These are phyloP conservation scores for Diplotaxis tenuifolia DNA, from an alignment of 345 rosid genomes.

Conservation along the genomic window DNA sequence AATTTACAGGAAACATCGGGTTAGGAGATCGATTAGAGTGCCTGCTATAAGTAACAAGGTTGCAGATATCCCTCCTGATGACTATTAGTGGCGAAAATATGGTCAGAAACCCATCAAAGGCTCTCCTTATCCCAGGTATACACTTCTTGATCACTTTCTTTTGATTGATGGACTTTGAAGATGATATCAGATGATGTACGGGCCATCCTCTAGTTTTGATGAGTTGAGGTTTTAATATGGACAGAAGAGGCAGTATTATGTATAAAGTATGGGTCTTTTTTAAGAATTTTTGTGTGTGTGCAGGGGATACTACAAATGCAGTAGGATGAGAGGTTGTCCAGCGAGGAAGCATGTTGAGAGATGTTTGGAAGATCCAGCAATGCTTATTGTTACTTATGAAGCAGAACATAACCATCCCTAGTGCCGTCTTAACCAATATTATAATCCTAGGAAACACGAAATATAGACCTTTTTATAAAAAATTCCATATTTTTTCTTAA, in stretches of 20 bases:
- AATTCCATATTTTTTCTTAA: too few species aligned
- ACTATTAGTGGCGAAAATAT: constrained; percentile 76
- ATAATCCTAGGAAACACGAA: too few species aligned
- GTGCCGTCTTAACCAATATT: too few species aligned
- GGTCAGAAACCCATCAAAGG: constrained; percentile 84
- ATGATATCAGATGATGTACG: too few species aligned
- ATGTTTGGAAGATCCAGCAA: constrained; percentile 80
- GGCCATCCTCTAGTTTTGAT: not conserved
- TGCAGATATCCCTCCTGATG: constrained; percentile 81
- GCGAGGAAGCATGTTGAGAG: constrained; percentile 99
- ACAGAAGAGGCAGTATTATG: too few species aligned
- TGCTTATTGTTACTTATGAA: constrained; percentile 93
- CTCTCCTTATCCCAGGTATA: constrained; percentile 80
- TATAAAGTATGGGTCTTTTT: not conserved
- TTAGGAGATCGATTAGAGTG: constrained; percentile 71
- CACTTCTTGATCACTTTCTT: not conserved
- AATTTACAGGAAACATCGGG: constrained; percentile 54
- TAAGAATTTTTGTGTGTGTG: constrained; percentile 7
- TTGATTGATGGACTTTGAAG: too few species aligned
- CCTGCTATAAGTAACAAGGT: constrained; percentile 82
- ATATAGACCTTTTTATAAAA: too few species aligned
- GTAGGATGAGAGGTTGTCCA: constrained; percentile 97
- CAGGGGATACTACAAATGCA: constrained; percentile 98
- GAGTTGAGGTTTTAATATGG: too few species aligned
- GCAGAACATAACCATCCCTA: constrained; percentile 90